These are phyloP conservation scores for Gracilariopsis chorda DNA, from an alignment of 23 red algal genomes.

Conservation along the genomic window DNA sequence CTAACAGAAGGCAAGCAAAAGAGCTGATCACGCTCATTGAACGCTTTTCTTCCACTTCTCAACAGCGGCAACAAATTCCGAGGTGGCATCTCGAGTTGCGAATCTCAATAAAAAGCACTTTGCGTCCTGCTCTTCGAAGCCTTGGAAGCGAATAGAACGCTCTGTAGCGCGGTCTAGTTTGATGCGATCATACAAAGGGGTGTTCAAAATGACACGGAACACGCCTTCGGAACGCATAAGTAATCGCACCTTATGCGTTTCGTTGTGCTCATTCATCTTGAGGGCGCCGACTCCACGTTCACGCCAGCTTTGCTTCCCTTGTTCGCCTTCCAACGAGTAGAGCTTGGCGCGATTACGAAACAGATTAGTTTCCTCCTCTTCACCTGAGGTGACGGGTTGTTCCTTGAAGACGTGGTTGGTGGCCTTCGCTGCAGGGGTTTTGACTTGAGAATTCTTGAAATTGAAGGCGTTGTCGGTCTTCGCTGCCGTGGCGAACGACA, in stretches of 20 bases:
- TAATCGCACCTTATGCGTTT: slow-evolving; percentile 56
- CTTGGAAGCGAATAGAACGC: slow-evolving; percentile 66
- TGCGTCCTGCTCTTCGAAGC: slow-evolving; percentile 29
- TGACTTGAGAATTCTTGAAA: not conserved
- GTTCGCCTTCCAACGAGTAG: slow-evolving; percentile 60
- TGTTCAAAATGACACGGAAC: slow-evolving; percentile 84
- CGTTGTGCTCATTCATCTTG: slow-evolving; percentile 57
- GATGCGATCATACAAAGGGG: slow-evolving; percentile 42
- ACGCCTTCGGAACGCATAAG: slow-evolving; percentile 93
- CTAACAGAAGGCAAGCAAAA: too few species aligned
- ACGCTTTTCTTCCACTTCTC: slow-evolving; percentile 22
- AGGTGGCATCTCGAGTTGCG: not conserved
- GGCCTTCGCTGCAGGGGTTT: not conserved
- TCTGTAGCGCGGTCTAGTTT: slow-evolving; percentile 60
- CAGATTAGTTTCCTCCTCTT: slow-evolving; percentile 72
- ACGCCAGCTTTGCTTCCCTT: slow-evolving; percentile 55
- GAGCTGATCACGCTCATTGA: too few species aligned
- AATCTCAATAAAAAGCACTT: slow-evolving; percentile 32
- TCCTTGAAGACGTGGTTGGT: slow-evolving; percentile 42
- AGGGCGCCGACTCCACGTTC: slow-evolving; percentile 82
- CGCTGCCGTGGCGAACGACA: slow-evolving; percentile 45
- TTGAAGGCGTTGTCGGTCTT: not conserved
- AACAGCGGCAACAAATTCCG: slow-evolving; percentile 23
- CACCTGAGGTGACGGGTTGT: slow-evolving; percentile 49
- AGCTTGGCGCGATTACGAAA: slow-evolving; percentile 68